phyloP scores from a whole-genome alignment of 169 alveolate species.

The Plasmodium knowlesi region DNA sequence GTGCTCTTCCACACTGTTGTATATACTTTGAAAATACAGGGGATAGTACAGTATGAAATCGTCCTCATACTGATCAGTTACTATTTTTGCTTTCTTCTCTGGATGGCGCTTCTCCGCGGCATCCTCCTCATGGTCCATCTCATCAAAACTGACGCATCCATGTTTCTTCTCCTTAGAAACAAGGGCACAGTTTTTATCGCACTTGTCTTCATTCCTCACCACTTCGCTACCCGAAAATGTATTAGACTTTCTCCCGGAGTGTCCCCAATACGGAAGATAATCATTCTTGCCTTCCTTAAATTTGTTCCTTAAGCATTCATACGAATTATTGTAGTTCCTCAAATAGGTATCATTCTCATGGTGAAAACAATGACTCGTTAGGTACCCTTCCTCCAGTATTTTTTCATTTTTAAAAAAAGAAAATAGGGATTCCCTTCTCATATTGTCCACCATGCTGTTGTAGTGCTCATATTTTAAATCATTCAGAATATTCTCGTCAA shows the following conservation, averaged over 20 bases:
- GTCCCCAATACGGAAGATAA: background rate
- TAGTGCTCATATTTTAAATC: slow-evolving; percentile 25
- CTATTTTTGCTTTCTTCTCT: background rate
- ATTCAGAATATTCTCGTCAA: slow-evolving; percentile 40
- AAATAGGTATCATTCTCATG: background rate
- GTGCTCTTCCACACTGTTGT: slow-evolving; percentile 19
- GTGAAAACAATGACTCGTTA: slow-evolving; percentile 9
- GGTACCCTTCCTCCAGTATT: slow-evolving; percentile 30
- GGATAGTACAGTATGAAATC: slow-evolving; percentile 59
- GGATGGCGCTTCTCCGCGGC: background rate
- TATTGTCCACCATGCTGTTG: slow-evolving; percentile 22
- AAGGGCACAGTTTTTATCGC: background rate
- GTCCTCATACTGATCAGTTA: background rate
- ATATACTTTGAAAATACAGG: slow-evolving; percentile 62
- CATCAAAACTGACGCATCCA: background rate
- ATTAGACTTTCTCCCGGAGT: background rate
- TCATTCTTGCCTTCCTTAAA: background rate
- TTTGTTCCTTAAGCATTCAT: background rate
- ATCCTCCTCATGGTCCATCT: background rate
- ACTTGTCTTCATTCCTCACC: background rate
- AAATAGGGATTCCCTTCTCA: slow-evolving; percentile 49
- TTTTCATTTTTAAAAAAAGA: slow-evolving; percentile 42
- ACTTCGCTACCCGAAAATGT: background rate
- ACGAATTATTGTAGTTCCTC: slow-evolving; percentile 18
- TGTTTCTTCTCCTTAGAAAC: background rate